Conservation (phyloP, 352 stramenopile genomes). For the Globisporangium heterothallicum region DNA sequence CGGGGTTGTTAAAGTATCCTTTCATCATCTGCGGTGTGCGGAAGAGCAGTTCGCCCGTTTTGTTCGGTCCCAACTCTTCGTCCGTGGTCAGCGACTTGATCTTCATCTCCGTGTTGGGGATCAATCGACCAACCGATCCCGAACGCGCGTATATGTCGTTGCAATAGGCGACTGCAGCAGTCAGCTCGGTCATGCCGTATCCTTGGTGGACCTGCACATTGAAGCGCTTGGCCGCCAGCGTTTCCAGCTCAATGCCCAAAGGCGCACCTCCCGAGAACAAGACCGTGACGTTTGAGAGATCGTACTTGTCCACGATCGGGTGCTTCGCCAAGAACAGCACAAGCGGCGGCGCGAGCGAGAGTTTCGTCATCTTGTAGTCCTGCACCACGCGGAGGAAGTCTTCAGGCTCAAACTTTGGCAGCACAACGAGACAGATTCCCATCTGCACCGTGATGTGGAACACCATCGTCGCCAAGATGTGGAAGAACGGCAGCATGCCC, state of each 20-base stretch:
- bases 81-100: slow-evolving; percentile 34
- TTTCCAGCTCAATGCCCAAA: slow-evolving; percentile 62
- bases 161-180: slow-evolving; percentile 27
- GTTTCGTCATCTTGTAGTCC: slow-evolving; percentile 49
- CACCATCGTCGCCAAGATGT: slow-evolving; percentile 87
- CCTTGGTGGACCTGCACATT: slow-evolving; percentile 37
- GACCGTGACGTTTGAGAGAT: slow-evolving; percentile 59
- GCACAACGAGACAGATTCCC: slow-evolving; percentile 67
- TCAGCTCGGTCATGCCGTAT: slow-evolving; percentile 64
- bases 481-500: slow-evolving; percentile 90
- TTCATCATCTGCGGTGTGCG: slow-evolving; percentile 26
- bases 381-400: slow-evolving; percentile 77
- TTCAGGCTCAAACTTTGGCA: slow-evolving; percentile 82
- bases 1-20: slow-evolving; percentile 85
- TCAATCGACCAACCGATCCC: slow-evolving; percentile 20
- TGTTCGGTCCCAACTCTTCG: slow-evolving; percentile 21
- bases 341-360: slow-evolving; percentile 81
- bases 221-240: slow-evolving; percentile 56
- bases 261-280: slow-evolving; percentile 79
- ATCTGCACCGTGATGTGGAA: slow-evolving; percentile 66
- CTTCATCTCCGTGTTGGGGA: slow-evolving; percentile 30
- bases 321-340: slow-evolving; percentile 76
- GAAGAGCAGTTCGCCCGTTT: slow-evolving; percentile 66
- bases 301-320: slow-evolving; percentile 83
- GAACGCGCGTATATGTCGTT: slow-evolving; percentile 1